Percentiles rank a stretch among this genome's conserved stretches.
phyloP scores from a whole-genome alignment of 768 basidiomycete genomes.

The Pisolithus albus region DNA sequence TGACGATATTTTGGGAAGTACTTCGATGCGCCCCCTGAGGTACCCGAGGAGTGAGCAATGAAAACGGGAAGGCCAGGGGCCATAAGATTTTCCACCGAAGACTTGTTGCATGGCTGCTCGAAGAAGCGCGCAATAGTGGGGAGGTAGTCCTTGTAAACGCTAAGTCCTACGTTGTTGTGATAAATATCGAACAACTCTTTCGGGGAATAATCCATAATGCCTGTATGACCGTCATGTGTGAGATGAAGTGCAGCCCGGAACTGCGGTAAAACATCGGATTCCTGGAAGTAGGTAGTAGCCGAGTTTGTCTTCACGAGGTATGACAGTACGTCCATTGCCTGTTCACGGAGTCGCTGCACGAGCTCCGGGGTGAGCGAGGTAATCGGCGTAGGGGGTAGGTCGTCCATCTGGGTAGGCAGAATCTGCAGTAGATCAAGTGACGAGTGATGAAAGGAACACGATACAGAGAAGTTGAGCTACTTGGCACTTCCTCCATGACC shows the following conservation, averaged over 20 bases:
- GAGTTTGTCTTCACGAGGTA: slow-evolving; percentile 18
- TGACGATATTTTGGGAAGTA: slow-evolving; percentile 17
- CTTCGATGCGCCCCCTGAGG: slow-evolving; percentile 12
- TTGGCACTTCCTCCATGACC: no score
- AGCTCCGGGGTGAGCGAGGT: no score
- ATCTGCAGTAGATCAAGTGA: not conserved
- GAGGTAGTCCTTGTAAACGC: slow-evolving; percentile 11
- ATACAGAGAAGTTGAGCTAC: no score
- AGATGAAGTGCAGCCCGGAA: slow-evolving; percentile 8
- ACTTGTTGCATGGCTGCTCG: slow-evolving; percentile 14
- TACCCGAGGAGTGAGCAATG: slow-evolving; percentile 17
- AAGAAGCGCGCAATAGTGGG: slow-evolving; percentile 16
- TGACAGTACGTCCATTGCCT: slow-evolving; percentile 15
- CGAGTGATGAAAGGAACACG: no score
- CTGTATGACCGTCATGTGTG: not conserved
- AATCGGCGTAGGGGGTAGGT: slow-evolving; percentile 9
- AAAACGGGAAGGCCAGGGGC: slow-evolving; percentile 16
- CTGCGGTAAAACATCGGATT: slow-evolving; percentile 8
- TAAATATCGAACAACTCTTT: slow-evolving; percentile 5
- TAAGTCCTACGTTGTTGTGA: slow-evolving; percentile 13
- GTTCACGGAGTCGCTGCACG: slow-evolving; percentile 11
- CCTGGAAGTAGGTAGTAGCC: slow-evolving; percentile 12
- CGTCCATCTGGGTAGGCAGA: not conserved
- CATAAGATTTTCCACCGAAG: slow-evolving; percentile 17
- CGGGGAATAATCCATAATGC: not conserved